These are phyloP conservation scores for Vaucheria bursata DNA, from an alignment of 352 stramenopile genomes.

Conservation along the genomic window DNA sequence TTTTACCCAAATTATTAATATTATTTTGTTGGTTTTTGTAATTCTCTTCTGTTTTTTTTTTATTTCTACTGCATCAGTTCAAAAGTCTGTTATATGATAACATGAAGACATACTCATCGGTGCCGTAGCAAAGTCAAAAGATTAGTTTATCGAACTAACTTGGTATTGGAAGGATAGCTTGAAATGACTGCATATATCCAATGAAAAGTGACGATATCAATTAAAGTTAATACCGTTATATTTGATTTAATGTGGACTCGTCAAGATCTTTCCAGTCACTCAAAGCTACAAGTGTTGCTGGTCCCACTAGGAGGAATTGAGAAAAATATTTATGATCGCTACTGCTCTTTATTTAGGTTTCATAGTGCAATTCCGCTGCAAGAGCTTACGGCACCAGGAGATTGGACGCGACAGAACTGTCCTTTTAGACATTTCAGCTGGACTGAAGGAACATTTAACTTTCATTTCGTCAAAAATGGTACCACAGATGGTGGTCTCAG, in stretches of 20 bases:
- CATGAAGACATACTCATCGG: too few species aligned
- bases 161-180: too few species aligned
- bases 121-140: too few species aligned
- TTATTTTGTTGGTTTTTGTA: too few species aligned
- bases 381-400: constrained; percentile 31
- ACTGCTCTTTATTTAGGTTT: constrained; percentile 33
- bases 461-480: constrained; percentile 37
- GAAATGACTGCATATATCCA: too few species aligned
- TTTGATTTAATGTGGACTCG: constrained; percentile 45
- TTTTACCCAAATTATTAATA: too few species aligned
- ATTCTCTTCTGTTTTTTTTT: too few species aligned
- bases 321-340: constrained; percentile 22
- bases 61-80: too few species aligned
- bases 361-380: constrained; percentile 40
- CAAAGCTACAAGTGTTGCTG: constrained; percentile 32
- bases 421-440: constrained; percentile 42
- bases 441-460: constrained; percentile 39
- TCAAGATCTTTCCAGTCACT: constrained; percentile 25
- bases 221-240: too few species aligned
- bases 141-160: too few species aligned
- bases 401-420: constrained; percentile 37
- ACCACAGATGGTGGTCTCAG: constrained; percentile 23
- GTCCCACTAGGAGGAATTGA: constrained; percentile 36
- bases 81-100: too few species aligned
- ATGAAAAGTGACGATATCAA: too few species aligned